These are phyloP conservation scores for Lecanicillium sp. DNA, from an alignment of 2,329 filamentous ascomycete species.

Conservation along the genomic window DNA sequence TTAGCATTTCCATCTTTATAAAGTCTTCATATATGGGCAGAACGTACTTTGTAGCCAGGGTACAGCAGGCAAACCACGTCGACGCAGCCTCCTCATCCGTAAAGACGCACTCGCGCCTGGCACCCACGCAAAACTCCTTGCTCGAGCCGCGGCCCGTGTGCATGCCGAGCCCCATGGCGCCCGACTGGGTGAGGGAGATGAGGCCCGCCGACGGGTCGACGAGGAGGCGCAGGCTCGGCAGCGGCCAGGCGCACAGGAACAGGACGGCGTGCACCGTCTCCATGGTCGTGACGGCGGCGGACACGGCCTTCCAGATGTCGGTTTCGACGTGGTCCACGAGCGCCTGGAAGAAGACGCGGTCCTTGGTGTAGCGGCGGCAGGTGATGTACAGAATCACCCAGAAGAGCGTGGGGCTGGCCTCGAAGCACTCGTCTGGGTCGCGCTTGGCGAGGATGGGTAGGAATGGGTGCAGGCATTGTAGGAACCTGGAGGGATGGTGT, in stretches of 20 bases:
- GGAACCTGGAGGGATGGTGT: slow-evolving; percentile 35
- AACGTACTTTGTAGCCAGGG: slow-evolving; percentile 39
- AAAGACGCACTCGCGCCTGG: slow-evolving; percentile 32
- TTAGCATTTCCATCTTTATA: background rate
- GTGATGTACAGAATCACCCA: slow-evolving; percentile 47
- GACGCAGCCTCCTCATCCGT: slow-evolving; percentile 44
- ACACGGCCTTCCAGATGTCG: slow-evolving; percentile 37
- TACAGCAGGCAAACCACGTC: slow-evolving; percentile 47
- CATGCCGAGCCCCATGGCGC: slow-evolving; percentile 40
- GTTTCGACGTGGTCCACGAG: slow-evolving; percentile 38
- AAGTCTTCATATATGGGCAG: background rate
- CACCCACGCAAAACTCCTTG: slow-evolving; percentile 37
- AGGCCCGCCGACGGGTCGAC: slow-evolving; percentile 43
- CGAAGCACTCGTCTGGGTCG: slow-evolving; percentile 44
- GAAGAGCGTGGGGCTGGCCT: slow-evolving; percentile 40
- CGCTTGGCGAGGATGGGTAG: slow-evolving; percentile 42
- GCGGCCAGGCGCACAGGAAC: slow-evolving; percentile 43
- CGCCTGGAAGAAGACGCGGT: slow-evolving; percentile 32
- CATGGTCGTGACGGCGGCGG: slow-evolving; percentile 34
- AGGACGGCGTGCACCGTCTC: slow-evolving; percentile 45
- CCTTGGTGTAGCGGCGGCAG: slow-evolving; percentile 40
- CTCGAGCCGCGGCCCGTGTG: slow-evolving; percentile 46
- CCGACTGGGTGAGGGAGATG: slow-evolving; percentile 37
- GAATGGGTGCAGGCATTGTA: slow-evolving; percentile 44
- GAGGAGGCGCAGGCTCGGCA: slow-evolving; percentile 42